Conservation (phyloP, 2,329 filamentous ascomycete species). For the Ophiobolus disseminans region DNA sequence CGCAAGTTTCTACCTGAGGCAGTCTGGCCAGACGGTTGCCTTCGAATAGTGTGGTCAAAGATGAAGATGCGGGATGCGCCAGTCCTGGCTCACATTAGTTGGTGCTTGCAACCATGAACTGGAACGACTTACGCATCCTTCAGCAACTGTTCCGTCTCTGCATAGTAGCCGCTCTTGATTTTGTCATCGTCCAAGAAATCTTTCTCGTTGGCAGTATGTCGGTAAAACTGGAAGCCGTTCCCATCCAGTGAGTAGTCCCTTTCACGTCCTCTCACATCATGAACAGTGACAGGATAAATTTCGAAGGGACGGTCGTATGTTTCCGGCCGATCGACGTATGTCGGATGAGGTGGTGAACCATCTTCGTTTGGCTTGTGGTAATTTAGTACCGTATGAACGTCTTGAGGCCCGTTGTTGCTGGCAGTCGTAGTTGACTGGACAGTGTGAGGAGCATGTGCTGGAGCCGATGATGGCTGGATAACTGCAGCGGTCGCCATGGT, state of each 20-base stretch:
- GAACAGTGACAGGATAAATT: conserved; percentile 41
- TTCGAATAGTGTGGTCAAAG: conserved; percentile 69
- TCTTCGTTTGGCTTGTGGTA: conserved; percentile 41
- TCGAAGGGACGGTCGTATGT: conserved; percentile 43
- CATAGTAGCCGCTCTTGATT: conserved; percentile 45
- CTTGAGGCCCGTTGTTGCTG: conserved; percentile 15
- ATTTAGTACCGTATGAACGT: conserved; percentile 35
- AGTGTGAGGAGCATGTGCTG: conserved; percentile 22
- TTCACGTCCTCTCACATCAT: conserved; percentile 56
- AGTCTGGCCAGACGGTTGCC: conserved; percentile 33
- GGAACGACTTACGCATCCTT: conserved; percentile 43
- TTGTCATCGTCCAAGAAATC: conserved; percentile 45
- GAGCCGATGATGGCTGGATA: conserved; percentile 25
- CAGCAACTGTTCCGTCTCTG: conserved; percentile 45
- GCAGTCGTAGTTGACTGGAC: conserved; percentile 9
- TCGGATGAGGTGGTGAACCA: conserved; percentile 38
- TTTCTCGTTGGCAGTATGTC: conserved; percentile 40
- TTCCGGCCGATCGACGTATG: conserved; percentile 38
- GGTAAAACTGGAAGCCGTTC: conserved; percentile 49
- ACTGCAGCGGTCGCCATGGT: conserved; percentile 39
- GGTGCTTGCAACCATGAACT: neutral
- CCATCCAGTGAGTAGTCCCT: conserved; percentile 51
- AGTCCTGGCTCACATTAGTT: conserved; percentile 52
- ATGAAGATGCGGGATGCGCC: conserved; percentile 65
- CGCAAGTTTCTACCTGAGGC: conserved; percentile 42